Evolutionary conservation across 2,329 filamentous ascomycete species (phyloP).

Genomic region (Domatiomyces globalis): DNA sequence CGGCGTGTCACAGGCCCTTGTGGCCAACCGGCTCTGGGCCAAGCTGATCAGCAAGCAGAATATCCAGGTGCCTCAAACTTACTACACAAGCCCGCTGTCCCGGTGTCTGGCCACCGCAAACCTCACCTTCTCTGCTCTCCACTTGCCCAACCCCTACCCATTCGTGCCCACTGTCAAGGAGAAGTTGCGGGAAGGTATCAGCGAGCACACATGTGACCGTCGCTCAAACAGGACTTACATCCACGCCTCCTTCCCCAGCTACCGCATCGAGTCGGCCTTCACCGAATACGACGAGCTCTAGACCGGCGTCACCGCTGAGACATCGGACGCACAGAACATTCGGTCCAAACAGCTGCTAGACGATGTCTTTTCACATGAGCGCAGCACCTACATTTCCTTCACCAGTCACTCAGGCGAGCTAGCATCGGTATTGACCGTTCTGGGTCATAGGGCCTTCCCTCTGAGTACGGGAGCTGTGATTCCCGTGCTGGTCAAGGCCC

Average conservation of each 20-base stretch:
- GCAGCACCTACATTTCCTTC: conserved; percentile 37
- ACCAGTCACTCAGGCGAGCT: conserved; percentile 48
- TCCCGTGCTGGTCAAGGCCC: conserved; percentile 36
- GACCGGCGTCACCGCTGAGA: conserved; percentile 36
- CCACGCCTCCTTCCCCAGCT: conserved; percentile 34
- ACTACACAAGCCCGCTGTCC: conserved; percentile 44
- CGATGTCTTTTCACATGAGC: conserved; percentile 38
- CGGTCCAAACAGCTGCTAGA: conserved; percentile 35
- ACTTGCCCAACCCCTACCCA: conserved; percentile 30
- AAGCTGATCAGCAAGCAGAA: conserved; percentile 31
- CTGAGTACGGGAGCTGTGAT: conserved; percentile 39
- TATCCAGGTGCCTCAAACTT: conserved; percentile 41
- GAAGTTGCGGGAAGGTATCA: conserved; percentile 44
- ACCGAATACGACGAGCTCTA: conserved; percentile 41
- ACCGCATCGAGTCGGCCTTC: conserved; percentile 40
- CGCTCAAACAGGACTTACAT: conserved; percentile 39
- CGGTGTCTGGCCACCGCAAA: conserved; percentile 45
- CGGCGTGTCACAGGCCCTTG: conserved; percentile 39
- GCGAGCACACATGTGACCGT: conserved; percentile 48
- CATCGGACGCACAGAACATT: conserved; percentile 32
- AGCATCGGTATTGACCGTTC: conserved; percentile 35
- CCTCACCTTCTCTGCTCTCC: conserved; percentile 37
- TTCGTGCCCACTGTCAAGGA: conserved; percentile 47
- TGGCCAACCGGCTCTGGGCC: conserved; percentile 36
- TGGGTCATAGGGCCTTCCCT: conserved; percentile 34